Evolutionary conservation across 352 stramenopile genomes (phyloP), one percentile per base, ranked within the genome.

Genomic region (Phytophthora pinifolia): DNA sequence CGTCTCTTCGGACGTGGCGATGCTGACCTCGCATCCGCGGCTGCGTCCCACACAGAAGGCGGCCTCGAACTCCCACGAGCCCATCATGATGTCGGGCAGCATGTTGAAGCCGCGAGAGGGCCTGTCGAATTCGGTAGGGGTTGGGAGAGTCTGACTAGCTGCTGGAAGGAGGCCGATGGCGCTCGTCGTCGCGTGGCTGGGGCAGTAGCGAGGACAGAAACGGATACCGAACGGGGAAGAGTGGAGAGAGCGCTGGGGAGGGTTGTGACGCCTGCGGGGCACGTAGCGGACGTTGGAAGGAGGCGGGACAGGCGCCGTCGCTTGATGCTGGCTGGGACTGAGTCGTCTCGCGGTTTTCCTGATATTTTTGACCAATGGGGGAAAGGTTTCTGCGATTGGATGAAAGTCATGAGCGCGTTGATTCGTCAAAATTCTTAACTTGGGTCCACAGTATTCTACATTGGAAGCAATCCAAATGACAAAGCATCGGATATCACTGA

Each of bases 11-110:
- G 65, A 86, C 17, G 80, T 92, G 9, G 70, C 55, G 46, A 90
- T 89, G 46, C 78, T 74, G 45, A 90, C 60, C 36, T 90, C 83
- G 35, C 83, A 88, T 12, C 69, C 65, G 22, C 83, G 76, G 59
- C 79, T 90, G 29, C 83, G 76, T 1, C 83, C 83, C 31, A 92
- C 74, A 25, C 76, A 87, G 55, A 92, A 92, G 29, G 76, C 66
- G 20, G 52, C 45, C 10, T 49, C 54, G 52, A 92, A 92, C 34
- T 74, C 60, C 72, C 72, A 80, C 22, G 54, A 62, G 18, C 54
- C 54, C 36, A 58, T 52, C 18, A 38, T 47, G 14, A 46, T 44
- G 43, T 59, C 56, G 22, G 12, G 39, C 20, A 65, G 47, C 63
- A 72, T 72, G 25, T 58, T 70, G 30, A 53, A 57, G 47, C 57